These are phyloP conservation scores for Saccharata proteae DNA, from an alignment of 2,329 filamentous ascomycete species.

Conservation along the genomic window DNA sequence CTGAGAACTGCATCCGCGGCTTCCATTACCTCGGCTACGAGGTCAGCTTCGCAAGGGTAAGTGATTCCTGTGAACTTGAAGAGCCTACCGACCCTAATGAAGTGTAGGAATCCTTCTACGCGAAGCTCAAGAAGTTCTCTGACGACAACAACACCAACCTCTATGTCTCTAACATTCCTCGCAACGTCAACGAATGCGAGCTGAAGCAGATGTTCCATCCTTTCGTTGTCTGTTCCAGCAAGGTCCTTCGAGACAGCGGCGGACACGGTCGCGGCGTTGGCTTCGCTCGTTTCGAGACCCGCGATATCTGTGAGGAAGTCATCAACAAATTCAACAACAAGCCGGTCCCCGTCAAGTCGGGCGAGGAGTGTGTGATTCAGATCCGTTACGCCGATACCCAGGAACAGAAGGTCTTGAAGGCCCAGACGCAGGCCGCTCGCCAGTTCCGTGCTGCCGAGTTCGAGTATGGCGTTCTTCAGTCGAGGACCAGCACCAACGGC, in stretches of 20 bases:
- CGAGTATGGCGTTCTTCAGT: slow-evolving; percentile 27
- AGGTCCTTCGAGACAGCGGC: slow-evolving; percentile 83
- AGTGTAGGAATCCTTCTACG: slow-evolving; percentile 79
- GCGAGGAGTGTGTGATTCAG: slow-evolving; percentile 72
- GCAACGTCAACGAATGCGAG: slow-evolving; percentile 79
- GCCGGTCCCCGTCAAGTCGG: slow-evolving; percentile 41
- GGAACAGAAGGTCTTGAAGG: slow-evolving; percentile 92
- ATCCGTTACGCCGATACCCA: slow-evolving; percentile 96
- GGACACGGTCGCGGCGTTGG: slow-evolving; percentile 94
- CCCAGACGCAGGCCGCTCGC: slow-evolving; percentile 86
- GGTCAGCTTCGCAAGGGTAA: slow-evolving; percentile 87
- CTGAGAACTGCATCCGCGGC: slow-evolving; percentile 89
- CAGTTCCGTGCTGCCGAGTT: slow-evolving; percentile 96
- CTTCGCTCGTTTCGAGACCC: slow-evolving; percentile 86
- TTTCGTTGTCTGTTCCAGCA: slow-evolving; percentile 79
- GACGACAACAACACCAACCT: slow-evolving; percentile 87
- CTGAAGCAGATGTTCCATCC: slow-evolving; percentile 67
- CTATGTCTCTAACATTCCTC: slow-evolving; percentile 94
- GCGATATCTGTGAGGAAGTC: slow-evolving; percentile 81
- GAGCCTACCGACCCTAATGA: slow-evolving; percentile 12
- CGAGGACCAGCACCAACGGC: slow-evolving; percentile 10
- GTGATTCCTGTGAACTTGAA: slow-evolving; percentile 20
- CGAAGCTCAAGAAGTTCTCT: slow-evolving; percentile 89
- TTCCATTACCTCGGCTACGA: slow-evolving; percentile 94
- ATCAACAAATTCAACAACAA: slow-evolving; percentile 75